phyloP scores from a whole-genome alignment of 345 rosid genomes.

The Lepidium sativum region DNA sequence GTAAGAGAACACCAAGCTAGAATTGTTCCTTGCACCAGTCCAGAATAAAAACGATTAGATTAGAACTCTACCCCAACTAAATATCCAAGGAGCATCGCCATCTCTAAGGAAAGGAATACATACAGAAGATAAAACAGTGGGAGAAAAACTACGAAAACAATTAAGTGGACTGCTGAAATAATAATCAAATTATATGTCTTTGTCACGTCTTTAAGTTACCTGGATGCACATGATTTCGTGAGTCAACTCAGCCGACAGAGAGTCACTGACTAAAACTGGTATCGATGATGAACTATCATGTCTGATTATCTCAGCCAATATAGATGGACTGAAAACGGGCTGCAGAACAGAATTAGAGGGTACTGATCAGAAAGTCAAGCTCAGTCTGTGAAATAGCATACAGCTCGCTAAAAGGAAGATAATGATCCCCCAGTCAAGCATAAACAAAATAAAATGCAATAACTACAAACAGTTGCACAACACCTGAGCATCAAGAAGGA shows the following conservation, averaged over 20 bases:
- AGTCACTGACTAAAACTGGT: constrained; percentile 55
- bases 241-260: constrained; percentile 73
- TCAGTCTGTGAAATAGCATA: not conserved
- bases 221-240: constrained; percentile 73
- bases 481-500: constrained; percentile 84
- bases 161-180: not conserved
- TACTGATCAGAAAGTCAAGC: constrained; percentile 3
- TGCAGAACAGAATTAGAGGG: constrained; percentile 29
- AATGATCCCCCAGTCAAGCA: not conserved
- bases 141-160: not conserved
- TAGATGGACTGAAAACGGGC: constrained; percentile 75
- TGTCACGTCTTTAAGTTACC: constrained; percentile 33
- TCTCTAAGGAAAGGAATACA: not conserved
- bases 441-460: not conserved
- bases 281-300: constrained; percentile 69
- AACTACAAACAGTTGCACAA: not conserved
- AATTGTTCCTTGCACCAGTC: constrained; percentile 48
- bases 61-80: constrained; percentile 17
- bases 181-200: not conserved
- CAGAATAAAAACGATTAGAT: constrained; percentile 13
- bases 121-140: not conserved
- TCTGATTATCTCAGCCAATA: constrained; percentile 67
- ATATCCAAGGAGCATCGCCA: not conserved
- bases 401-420: not conserved
- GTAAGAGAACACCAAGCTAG: constrained; percentile 73